phyloP scores from a whole-genome alignment of 139 green algal genomes.

The Coelastrella sp. region DNA sequence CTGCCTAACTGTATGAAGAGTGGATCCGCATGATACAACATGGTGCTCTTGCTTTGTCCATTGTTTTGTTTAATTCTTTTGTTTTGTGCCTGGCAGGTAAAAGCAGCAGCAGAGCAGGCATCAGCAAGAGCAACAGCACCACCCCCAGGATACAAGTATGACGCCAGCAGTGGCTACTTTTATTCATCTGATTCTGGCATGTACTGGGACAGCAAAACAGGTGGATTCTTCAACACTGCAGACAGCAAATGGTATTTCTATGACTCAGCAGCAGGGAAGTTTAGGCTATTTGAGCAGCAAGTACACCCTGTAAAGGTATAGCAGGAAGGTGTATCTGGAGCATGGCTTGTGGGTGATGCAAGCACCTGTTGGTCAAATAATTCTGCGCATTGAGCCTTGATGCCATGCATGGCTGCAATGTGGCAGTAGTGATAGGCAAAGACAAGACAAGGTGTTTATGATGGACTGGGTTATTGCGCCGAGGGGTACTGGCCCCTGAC shows the following conservation, averaged over 20 bases:
- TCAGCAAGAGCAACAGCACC: conserved; percentile 19
- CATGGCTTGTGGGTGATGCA: too few species aligned
- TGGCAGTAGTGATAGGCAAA: too few species aligned
- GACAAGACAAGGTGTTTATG: too few species aligned
- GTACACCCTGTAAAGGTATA: too few species aligned
- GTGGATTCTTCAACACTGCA: conserved; percentile 61
- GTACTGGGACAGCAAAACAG: conserved; percentile 70
- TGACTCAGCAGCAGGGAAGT: conserved; percentile 49
- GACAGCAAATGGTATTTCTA: conserved; percentile 69
- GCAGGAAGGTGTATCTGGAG: too few species aligned
- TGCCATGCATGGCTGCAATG: too few species aligned
- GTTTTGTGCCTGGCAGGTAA: background rate
- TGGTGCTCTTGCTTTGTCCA: background rate
- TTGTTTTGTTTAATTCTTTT: too few species aligned
- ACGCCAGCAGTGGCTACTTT: conserved; percentile 65
- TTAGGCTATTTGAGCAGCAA: conserved; percentile 57
- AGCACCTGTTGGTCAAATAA: too few species aligned
- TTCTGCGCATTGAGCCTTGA: too few species aligned
- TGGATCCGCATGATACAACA: background rate
- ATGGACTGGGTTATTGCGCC: too few species aligned
- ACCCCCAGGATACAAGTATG: conserved; percentile 70
- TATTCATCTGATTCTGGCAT: conserved; percentile 59
- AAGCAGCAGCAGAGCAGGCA: background rate
- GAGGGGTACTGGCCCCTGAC: too few species aligned
- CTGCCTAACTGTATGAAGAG: background rate